phyloP scores from a whole-genome alignment of 2,329 filamentous ascomycete species.

The Chrysoporthe deuterocubensis region DNA sequence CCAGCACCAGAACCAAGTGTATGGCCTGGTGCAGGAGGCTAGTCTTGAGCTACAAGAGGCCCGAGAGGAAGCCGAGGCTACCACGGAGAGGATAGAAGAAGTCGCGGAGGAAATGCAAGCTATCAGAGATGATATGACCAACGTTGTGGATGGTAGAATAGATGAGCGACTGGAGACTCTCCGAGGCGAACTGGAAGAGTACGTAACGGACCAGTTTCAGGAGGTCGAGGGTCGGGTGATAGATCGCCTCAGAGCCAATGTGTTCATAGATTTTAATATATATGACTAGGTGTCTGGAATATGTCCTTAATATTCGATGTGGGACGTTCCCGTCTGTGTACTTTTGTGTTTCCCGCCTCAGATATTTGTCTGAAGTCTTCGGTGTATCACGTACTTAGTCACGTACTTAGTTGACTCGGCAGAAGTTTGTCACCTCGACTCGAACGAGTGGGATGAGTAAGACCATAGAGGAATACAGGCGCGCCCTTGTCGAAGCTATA shows the following conservation, averaged over 20 bases:
- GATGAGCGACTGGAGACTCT: conserved; percentile 9
- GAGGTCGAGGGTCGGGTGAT: conserved; percentile 13
- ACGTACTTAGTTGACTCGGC: too few species aligned
- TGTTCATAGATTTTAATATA: conserved; percentile 22
- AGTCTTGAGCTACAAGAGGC: conserved; percentile 4
- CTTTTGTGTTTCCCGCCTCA: neutral
- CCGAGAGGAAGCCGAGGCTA: neutral
- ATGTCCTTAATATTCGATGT: neutral
- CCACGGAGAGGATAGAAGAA: conserved; percentile 12
- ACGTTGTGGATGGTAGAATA: conserved; percentile 4
- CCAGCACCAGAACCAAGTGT: conserved; percentile 14
- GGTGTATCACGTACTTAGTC: neutral
- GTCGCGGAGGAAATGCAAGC: conserved; percentile 6
- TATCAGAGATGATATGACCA: neutral
- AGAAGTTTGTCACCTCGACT: neutral
- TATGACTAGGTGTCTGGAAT: conserved; percentile 7
- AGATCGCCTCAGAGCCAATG: conserved; percentile 13
- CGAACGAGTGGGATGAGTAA: too few species aligned
- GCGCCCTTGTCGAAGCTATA: too few species aligned
- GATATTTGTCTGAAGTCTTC: neutral
- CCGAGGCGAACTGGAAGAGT: conserved; percentile 19
- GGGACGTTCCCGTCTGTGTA: neutral
- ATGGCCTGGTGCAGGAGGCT: conserved; percentile 11
- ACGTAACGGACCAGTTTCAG: conserved; percentile 10
- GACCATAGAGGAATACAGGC: too few species aligned